Evolutionary conservation across 768 basidiomycete species (phyloP).

Genomic region (Xerocomellus dryophilus): DNA sequence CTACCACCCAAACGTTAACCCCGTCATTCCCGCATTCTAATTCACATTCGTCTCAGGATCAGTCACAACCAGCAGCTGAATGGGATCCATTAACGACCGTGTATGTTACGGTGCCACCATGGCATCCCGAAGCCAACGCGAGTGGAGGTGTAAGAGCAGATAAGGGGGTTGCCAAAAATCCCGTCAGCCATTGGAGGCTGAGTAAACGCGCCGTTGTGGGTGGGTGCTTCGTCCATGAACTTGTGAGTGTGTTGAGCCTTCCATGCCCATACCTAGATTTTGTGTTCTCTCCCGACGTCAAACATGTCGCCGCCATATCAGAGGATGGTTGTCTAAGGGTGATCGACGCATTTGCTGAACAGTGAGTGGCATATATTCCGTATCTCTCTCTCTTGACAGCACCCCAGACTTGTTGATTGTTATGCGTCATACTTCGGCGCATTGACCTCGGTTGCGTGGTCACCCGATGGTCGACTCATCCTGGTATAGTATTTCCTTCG

Average conservation of each 20-base stretch:
- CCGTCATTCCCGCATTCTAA: slow-evolving; percentile 27
- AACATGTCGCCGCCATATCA: slow-evolving; percentile 83
- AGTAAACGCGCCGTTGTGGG: slow-evolving; percentile 71
- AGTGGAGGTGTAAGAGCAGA: slow-evolving; percentile 43
- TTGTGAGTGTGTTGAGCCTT: not conserved
- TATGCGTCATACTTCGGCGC: slow-evolving; percentile 95
- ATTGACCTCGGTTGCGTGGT: slow-evolving; percentile 89
- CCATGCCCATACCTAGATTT: slow-evolving; percentile 53
- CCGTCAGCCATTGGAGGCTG: slow-evolving; percentile 87
- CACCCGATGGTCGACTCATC: slow-evolving; percentile 92
- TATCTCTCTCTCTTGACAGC: slow-evolving; percentile 1
- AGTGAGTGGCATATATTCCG: slow-evolving; percentile 45
- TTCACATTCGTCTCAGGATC: slow-evolving; percentile 25
- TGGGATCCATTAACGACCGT: slow-evolving; percentile 80
- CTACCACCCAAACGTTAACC: slow-evolving; percentile 33
- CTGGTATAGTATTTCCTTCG: slow-evolving; percentile 44
- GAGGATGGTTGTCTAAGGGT: slow-evolving; percentile 92
- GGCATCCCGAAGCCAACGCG: slow-evolving; percentile 59
- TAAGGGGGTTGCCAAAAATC: slow-evolving; percentile 76
- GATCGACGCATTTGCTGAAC: slow-evolving; percentile 83
- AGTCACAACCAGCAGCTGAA: slow-evolving; percentile 36
- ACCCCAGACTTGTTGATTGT: slow-evolving; percentile 78
- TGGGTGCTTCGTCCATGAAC: slow-evolving; percentile 31
- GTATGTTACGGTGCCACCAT: slow-evolving; percentile 80
- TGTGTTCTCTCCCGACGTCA: slow-evolving; percentile 90